phyloP scores from a whole-genome alignment of 1,284 basidiomycete species.

The Puccinia triticina region DNA sequence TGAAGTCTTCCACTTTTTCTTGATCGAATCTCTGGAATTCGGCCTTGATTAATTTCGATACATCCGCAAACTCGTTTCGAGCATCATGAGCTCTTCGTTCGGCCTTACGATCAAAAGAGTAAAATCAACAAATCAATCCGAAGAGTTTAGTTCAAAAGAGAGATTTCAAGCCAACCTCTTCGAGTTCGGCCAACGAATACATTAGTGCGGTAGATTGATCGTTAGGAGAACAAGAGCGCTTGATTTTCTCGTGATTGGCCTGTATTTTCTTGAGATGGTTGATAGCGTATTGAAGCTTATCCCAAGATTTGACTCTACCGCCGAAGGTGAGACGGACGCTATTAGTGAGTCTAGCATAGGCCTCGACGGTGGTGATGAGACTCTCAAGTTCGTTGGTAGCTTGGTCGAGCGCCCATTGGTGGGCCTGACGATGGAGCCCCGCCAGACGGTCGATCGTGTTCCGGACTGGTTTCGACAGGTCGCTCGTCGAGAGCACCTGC shows the following conservation, averaged over 20 bases:
- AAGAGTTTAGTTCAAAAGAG: background rate
- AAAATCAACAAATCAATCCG: background rate
- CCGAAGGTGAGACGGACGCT: conserved; percentile 42
- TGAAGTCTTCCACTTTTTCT: conserved; percentile 88
- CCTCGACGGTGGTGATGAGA: conserved; percentile 71
- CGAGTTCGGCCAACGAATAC: conserved; percentile 46
- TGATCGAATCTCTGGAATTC: conserved; percentile 93
- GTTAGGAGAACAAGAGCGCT: conserved; percentile 28
- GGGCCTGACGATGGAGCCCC: conserved; percentile 57
- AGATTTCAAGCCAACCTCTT: conserved; percentile 19
- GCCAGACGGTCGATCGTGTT: conserved; percentile 60
- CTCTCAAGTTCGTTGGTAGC: conserved; percentile 58
- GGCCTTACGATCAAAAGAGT: conserved; percentile 66
- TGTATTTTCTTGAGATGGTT: conserved; percentile 48
- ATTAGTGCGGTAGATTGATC: conserved; percentile 44
- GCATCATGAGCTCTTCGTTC: conserved; percentile 79
- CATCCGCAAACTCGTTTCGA: conserved; percentile 82
- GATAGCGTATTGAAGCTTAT: conserved; percentile 42
- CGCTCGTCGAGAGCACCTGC: conserved; percentile 59
- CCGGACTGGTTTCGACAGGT: conserved; percentile 59
- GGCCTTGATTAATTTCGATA: conserved; percentile 80
- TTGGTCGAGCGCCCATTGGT: conserved; percentile 56
- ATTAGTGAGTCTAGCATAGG: conserved; percentile 53
- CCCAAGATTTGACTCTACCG: conserved; percentile 50
- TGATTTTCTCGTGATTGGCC: conserved; percentile 46